Evolutionary conservation across 352 stramenopile species (phyloP).

Genomic region (Pythium biforme): DNA sequence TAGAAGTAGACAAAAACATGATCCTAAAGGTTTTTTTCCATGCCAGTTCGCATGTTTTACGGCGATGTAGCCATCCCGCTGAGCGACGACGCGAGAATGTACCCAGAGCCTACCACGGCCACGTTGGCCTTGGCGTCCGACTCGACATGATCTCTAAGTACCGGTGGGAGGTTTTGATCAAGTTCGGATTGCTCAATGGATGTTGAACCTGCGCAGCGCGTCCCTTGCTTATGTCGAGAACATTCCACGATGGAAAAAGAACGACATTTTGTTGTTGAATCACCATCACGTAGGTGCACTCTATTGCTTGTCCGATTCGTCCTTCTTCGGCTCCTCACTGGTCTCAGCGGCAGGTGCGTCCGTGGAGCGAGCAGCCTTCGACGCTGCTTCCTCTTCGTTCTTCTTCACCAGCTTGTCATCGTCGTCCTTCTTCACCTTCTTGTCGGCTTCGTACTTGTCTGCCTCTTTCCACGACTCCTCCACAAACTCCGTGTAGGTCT

Average conservation of each 20-base stretch:
- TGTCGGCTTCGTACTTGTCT: slow-evolving; percentile 78
- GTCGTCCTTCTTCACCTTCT: slow-evolving; percentile 38
- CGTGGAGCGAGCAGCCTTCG: background rate
- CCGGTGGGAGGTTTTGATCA: background rate
- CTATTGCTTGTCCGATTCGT: slow-evolving; percentile 23
- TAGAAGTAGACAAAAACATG: slow-evolving; percentile 1
- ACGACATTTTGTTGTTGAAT: slow-evolving; percentile 7
- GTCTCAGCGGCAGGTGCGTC: slow-evolving; percentile 1
- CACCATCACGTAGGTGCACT: slow-evolving; percentile 13
- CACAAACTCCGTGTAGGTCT: slow-evolving; percentile 96
- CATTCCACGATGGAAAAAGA: background rate
- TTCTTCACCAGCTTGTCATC: too few species aligned
- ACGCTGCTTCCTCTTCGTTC: background rate
- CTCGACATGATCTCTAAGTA: background rate
- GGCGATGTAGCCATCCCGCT: background rate
- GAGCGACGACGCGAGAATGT: background rate
- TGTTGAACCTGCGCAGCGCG: background rate
- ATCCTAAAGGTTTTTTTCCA: background rate
- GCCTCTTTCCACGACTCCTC: slow-evolving; percentile 87
- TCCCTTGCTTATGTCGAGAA: background rate
- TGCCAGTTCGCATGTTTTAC: background rate
- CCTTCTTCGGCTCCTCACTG: slow-evolving; percentile 17
- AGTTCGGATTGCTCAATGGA: background rate
- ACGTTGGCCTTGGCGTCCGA: background rate
- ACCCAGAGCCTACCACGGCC: background rate